Base-by-base conservation (phyloP, 2,329 filamentous ascomycete genomes). In the Akanthomyces uredinophilus region DNA sequence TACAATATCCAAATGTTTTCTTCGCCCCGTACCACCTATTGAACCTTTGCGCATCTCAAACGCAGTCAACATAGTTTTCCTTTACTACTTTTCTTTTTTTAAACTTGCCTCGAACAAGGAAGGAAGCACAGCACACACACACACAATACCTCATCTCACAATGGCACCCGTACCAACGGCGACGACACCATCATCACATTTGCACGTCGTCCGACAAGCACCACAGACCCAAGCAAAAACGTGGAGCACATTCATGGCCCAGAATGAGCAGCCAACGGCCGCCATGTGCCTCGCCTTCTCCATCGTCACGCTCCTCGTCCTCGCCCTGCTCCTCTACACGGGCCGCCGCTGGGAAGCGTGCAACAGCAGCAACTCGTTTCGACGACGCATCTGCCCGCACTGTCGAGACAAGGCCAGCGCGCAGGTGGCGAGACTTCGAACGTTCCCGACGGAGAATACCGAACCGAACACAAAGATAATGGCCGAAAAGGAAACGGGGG, bases 271-370 rank as follows among this genome's bases (percentile, higher is more conserved):
- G 14, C 57, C 59, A 5, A 47, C 41, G 16, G 14, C 50, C 10
- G 7, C 51, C 59, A 55, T 49, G 51, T 61, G 59, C 43, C n/a
- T 47, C 16, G 4, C 47, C 13, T 35, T 35, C 6, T 6, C 41
- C 14, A 13, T 49, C 32, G 51, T 61, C 51, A 37, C 44, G 8
- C 20, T 54, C 10, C 44, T 61, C 8, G 59, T 55, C 22, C 5
- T 61, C 43, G 32, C 49, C 27, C 27, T 60, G n/a, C 49, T 61
- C 22, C 16, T 55, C 6, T 50, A 50, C 59, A 55, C 43, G 4
- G 51, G 43, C 32, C 59, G 51, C 51, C 32, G 37, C 22, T 50
- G 59, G 29, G 41, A 49, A 6, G 32, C 49, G 43, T 55, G 59
- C 58, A 29, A 39, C 29, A 22, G 29, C 20, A 41, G 57, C 39